Percentiles rank a stretch among this genome's conserved stretches.
Evolutionary conservation across 2,329 filamentous ascomycete genomes (phyloP).

Genomic region (Claviceps quebecensis): DNA sequence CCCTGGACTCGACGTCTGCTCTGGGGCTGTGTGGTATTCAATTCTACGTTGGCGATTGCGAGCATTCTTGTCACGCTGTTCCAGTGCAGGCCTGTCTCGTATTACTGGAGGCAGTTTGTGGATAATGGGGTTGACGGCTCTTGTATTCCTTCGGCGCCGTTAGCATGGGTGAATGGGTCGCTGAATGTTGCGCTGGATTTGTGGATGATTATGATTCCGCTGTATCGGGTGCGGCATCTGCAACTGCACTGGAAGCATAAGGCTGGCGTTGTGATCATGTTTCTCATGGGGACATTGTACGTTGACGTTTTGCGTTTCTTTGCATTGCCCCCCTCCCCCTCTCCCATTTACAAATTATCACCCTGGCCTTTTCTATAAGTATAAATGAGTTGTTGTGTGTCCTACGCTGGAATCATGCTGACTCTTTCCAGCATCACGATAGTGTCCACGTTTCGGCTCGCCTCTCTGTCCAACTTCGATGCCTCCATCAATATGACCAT

Average conservation of each 20-base stretch:
- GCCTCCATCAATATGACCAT: slow-evolving; percentile 14
- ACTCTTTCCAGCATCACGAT: slow-evolving; percentile 12
- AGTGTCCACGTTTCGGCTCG: slow-evolving; percentile 16
- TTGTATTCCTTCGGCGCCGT: slow-evolving; percentile 31
- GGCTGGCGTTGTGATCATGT: slow-evolving; percentile 29
- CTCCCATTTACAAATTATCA: too few relatives aligned
- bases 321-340: too few relatives aligned
- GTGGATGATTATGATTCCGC: slow-evolving; percentile 33
- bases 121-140: slow-evolving; percentile 21
- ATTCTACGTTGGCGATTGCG: slow-evolving; percentile 19
- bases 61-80: slow-evolving; percentile 30
- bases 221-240: slow-evolving; percentile 24
- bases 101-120: slow-evolving; percentile 34
- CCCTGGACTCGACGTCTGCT: slow-evolving; percentile 17
- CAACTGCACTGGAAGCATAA: slow-evolving; percentile 29
- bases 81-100: slow-evolving; percentile 32
- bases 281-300: slow-evolving; percentile 27
- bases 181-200: slow-evolving; percentile 34
- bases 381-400: background rate
- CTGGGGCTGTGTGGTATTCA: slow-evolving; percentile 23
- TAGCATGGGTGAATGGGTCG: slow-evolving; percentile 34
- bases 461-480: slow-evolving; percentile 13
- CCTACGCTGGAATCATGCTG: background rate
- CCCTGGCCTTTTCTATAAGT: background rate
- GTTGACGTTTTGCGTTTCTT: slow-evolving; percentile 2